Evolutionary conservation across 495 filamentous ascomycete species (phyloP), one percentile per base, ranked within the genome.

Genomic region (Xanthoparmelia taractica): DNA sequence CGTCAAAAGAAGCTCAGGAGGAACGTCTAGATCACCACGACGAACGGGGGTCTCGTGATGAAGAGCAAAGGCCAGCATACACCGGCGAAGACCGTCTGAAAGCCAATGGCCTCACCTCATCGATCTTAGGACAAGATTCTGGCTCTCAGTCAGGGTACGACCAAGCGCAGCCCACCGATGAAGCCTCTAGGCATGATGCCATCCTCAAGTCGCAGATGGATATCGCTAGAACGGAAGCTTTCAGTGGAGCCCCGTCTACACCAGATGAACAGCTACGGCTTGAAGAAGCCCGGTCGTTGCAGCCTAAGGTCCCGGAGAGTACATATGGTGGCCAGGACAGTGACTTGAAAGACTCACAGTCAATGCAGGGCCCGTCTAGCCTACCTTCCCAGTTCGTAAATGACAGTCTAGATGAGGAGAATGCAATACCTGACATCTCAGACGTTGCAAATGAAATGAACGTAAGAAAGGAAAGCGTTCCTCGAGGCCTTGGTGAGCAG

Each of bases 251-350:
- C 57, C 75, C 76, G 17, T 75, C 78, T 2, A 79, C 78, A 12
- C 77, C 80, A 0, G 76, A 81, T 64, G 79, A 78, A 64, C 80
- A 81, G 61, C 70, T 81, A 61, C 74, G 75, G 10, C 38, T 81
- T 54, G 80, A 82, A 66, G 80, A 79, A 66, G 77, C 76, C 17
- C 78, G 76, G 40, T 76, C 78, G 20, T 67, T 76, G 54, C 73
- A 71, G 55, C 40, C 48, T 29, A 38, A 34, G 25, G 27, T n/a
- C 8, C 29, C 57, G n/a, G 37, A 36, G 27, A 33, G 8, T 47
- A 40, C 20, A 17, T 34, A 4, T 50, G 38, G 18, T 29, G 27
- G 56, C n/a, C 29, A 33, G 20, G 23, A 34, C 11, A 33, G 48
- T 31, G 34, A 33, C 17, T 10, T 33, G 43, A 60, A 50, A 47